Conservation (phyloP, 2,329 filamentous ascomycete genomes). For the Diaporthe sp. region DNA sequence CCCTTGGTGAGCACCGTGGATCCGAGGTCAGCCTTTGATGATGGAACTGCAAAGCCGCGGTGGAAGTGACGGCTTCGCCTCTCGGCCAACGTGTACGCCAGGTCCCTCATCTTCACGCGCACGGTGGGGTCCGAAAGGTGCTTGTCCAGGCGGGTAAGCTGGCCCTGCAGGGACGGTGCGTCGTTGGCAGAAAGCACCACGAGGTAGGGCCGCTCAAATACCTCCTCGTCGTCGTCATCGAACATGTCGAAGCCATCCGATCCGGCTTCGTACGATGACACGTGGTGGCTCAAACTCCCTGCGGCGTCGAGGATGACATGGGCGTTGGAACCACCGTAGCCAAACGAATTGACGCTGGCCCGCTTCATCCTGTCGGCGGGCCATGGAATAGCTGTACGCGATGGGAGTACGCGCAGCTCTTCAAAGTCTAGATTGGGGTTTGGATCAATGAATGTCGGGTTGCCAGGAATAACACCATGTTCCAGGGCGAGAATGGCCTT, state of each 20-base stretch:
- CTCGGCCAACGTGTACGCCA: constrained; percentile 43
- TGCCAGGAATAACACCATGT: constrained; percentile 44
- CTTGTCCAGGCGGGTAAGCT: no score
- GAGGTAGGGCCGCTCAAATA: not conserved
- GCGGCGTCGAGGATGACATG: constrained; percentile 42
- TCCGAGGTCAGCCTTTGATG: no score
- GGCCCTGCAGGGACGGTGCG: constrained; percentile 41
- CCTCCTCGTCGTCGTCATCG: no score
- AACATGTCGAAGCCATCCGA: no score
- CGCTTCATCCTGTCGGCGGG: constrained; percentile 41
- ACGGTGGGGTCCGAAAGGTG: no score
- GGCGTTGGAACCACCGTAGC: constrained; percentile 50
- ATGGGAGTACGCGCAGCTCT: not conserved
- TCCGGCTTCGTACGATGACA: not conserved
- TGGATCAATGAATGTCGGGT: constrained; percentile 40
- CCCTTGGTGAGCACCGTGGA: not conserved
- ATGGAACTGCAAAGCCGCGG: constrained; percentile 31
- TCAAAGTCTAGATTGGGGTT: constrained; percentile 43
- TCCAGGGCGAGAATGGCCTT: constrained; percentile 45
- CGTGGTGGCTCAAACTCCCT: not conserved
- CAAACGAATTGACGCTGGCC: constrained; percentile 49
- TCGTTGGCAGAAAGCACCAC: constrained; percentile 42
- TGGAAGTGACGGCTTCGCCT: constrained; percentile 39
- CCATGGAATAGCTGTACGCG: constrained; percentile 35
- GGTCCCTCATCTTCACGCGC: constrained; percentile 17